Evolutionary conservation across 2,329 filamentous ascomycete genomes (phyloP).

Genomic region (Fusarium devonianum): DNA sequence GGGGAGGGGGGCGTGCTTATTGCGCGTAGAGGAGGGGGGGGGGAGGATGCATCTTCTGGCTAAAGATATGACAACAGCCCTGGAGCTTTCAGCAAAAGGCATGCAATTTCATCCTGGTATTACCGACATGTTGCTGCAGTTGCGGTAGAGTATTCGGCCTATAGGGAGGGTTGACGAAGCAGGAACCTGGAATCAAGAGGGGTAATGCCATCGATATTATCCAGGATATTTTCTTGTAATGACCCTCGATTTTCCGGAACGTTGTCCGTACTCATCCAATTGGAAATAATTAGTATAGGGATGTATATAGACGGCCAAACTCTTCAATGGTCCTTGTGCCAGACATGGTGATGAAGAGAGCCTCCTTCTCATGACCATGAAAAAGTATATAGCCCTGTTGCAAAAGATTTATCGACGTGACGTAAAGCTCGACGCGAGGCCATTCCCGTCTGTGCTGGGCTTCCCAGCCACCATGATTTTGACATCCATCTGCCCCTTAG

Average conservation of each 20-base stretch:
- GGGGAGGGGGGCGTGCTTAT: no score
- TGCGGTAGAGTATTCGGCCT: not conserved
- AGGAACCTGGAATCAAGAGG: conserved; percentile 1
- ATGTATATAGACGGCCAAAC: no score
- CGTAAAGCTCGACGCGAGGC: not conserved
- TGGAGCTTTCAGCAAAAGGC: no score
- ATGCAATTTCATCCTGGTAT: not conserved
- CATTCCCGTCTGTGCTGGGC: no score
- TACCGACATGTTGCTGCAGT: not conserved
- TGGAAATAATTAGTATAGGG: no score
- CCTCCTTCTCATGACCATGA: no score
- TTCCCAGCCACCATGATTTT: conserved; percentile 16
- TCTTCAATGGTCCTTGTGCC: no score
- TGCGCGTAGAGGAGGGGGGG: no score
- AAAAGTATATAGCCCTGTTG: not conserved
- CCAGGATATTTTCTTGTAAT: not conserved
- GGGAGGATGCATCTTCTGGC: no score
- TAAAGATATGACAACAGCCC: no score
- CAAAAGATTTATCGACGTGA: not conserved
- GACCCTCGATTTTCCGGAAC: not conserved
- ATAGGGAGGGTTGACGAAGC: not conserved
- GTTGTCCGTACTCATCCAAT: no score
- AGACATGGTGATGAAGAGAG: no score
- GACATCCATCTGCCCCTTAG: not conserved
- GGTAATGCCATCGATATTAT: conserved; percentile 2